Evolutionary conservation across 2,329 filamentous ascomycete species (phyloP), one percentile per base, ranked within the genome.

Genomic region (Pseudocercospora fuligena): DNA sequence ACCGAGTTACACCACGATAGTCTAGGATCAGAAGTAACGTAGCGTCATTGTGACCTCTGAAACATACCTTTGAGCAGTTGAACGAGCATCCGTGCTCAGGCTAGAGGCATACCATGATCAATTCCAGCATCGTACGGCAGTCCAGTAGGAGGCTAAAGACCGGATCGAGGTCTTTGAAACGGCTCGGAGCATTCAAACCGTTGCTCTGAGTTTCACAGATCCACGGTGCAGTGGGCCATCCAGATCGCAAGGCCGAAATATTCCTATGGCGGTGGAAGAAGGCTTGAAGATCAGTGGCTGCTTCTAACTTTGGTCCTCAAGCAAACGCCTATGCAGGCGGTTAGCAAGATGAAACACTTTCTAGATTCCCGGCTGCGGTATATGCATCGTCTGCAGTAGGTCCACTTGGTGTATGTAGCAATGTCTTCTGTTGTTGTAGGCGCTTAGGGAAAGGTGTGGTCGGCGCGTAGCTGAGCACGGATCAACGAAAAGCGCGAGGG

Each of bases 291-390:
- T 60, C 58, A 70, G 62, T 73, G 73, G 70, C 64, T 67, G 60
- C 51, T 63, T 61, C 68, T 72, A 66, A 71, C 60, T 69, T 70
- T 69, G 69, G 67, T 53, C 63, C 51, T 53, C 40, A 60, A 60
- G 68, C 69, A 75, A 71, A 68, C 69, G 72, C 69, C 65, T 21
- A 57, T 53, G 57, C 69, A 56, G 68, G 74, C 74, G 74, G 67
- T 63, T 73, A 70, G 65, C 60, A 71, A 74, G 72, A 76, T 75
- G 74, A 76, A 75, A 76, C 74, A 67, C 66, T 70, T 69, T 66
- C 54, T 60, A 25, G 25, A 46, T 64, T 65, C 40, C 29, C 62
- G 63, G 61, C 56, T 49, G 43, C 53, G 65, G 60, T 59, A 56
- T 46, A 65, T 64, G 68, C 63, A 60, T 64, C 68, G 65, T 69